Conservation (phyloP, 805 yeast species). For the Saturnispora galanensis region DNA sequence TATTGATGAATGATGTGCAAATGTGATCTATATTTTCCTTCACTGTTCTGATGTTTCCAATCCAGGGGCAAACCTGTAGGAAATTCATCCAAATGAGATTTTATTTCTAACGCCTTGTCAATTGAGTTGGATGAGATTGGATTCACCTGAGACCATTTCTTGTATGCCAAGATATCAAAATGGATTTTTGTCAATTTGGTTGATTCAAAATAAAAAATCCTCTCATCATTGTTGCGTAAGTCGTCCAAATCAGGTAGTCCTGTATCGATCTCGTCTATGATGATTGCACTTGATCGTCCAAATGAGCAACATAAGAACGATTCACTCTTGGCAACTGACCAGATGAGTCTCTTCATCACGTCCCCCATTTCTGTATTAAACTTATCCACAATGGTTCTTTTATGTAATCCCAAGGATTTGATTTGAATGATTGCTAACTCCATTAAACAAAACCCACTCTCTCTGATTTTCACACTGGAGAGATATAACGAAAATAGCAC, state of each 20-base stretch:
- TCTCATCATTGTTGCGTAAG: slow-evolving; percentile 24
- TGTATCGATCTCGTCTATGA: slow-evolving; percentile 35
- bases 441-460: slow-evolving; percentile 38
- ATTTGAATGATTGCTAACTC: slow-evolving; percentile 40
- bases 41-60: slow-evolving; percentile 26
- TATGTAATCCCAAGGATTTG: slow-evolving; percentile 38
- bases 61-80: slow-evolving; percentile 26
- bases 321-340: slow-evolving; percentile 37
- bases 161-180: slow-evolving; percentile 32
- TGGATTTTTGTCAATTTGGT: slow-evolving; percentile 30
- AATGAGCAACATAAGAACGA: slow-evolving; percentile 33
- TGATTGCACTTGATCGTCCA: slow-evolving; percentile 37
- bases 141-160: slow-evolving; percentile 28
- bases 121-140: slow-evolving; percentile 32
- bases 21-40: slow-evolving; percentile 33
- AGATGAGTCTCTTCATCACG: slow-evolving; percentile 33
- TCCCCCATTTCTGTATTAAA: slow-evolving; percentile 28
- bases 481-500: slow-evolving; percentile 34
- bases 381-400: slow-evolving; percentile 29
- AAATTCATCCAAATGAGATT: slow-evolving; percentile 27
- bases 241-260: slow-evolving; percentile 28
- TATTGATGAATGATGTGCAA: slow-evolving; percentile 33
- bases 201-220: slow-evolving; percentile 26
- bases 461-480: slow-evolving; percentile 36
- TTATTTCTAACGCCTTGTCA: slow-evolving; percentile 31